A percentile compares a stretch with the other conserved stretches of the same genome.
Evolutionary conservation across 192 early-diverging fungal species (phyloP).

Genomic region (Mortierella antarctica): DNA sequence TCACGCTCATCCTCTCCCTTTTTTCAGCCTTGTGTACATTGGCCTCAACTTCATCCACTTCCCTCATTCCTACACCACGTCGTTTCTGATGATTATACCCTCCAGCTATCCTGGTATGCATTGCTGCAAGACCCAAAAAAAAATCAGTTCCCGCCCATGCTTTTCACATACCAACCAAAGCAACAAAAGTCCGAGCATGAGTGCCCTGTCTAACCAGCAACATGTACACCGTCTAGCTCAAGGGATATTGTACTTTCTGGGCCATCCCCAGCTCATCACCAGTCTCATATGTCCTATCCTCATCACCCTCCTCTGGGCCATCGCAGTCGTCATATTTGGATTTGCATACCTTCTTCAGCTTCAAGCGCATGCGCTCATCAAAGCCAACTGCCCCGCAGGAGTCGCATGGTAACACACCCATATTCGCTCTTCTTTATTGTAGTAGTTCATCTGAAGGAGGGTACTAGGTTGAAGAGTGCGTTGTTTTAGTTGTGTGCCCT

Average conservation of each 20-base stretch:
- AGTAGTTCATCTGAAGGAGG: not conserved
- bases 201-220: not conserved
- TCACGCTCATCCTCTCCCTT: not conserved
- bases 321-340: constrained; percentile 27
- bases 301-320: constrained; percentile 43
- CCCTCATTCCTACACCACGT: not conserved
- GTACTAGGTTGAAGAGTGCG: not conserved
- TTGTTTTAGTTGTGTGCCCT: not conserved
- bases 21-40: not conserved
- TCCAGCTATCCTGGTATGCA: constrained; percentile 35
- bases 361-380: constrained; percentile 69
- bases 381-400: constrained; percentile 62
- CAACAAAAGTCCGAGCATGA: not conserved
- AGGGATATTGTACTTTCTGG: constrained; percentile 40
- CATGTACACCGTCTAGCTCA: constrained; percentile 9
- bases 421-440: not conserved
- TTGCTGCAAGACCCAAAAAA: not conserved
- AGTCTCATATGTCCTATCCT: constrained; percentile 46
- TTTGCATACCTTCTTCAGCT: constrained; percentile 65
- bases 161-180: not conserved
- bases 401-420: constrained; percentile 59
- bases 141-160: not conserved
- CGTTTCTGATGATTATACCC: constrained; percentile 19
- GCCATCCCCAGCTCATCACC: constrained; percentile 40
- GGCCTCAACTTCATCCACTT: not conserved